These are phyloP conservation scores for Raffaelea arxii DNA, from an alignment of 2,329 filamentous ascomycete genomes.

Conservation along the genomic window DNA sequence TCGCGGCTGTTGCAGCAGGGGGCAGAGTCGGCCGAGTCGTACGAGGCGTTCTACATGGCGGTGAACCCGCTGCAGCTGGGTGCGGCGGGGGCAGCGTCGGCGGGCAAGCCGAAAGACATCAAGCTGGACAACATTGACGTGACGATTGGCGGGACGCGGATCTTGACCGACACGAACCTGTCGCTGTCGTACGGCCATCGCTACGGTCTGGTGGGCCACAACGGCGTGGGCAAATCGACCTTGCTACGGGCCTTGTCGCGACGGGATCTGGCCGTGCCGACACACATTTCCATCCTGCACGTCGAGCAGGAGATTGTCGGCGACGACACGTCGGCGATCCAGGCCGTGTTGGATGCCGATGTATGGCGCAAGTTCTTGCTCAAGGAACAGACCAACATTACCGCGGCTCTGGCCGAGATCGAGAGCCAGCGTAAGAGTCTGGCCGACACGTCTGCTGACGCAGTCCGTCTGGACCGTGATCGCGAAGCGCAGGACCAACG, in stretches of 20 bases:
- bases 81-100: slow-evolving; percentile 50
- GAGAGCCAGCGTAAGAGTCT: slow-evolving; percentile 68
- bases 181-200: slow-evolving; percentile 86
- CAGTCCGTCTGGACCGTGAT: slow-evolving; percentile 72
- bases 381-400: slow-evolving; percentile 81
- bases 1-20: slow-evolving; percentile 78
- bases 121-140: slow-evolving; percentile 96
- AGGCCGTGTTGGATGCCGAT: slow-evolving; percentile 93
- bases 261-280: slow-evolving; percentile 89
- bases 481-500: slow-evolving; percentile 86
- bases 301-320: slow-evolving; percentile 97
- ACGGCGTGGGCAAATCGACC: slow-evolving; percentile 95
- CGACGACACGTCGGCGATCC: slow-evolving; percentile 88
- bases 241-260: slow-evolving; percentile 82
- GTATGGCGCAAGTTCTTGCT: slow-evolving; percentile 97
- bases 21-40: slow-evolving; percentile 77
- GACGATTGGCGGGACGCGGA: slow-evolving; percentile 78
- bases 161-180: slow-evolving; percentile 81
- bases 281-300: slow-evolving; percentile 96
- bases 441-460: slow-evolving; percentile 88
- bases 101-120: slow-evolving; percentile 95
- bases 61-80: slow-evolving; percentile 94
- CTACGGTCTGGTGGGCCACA: slow-evolving; percentile 93
- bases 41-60: slow-evolving; percentile 99
- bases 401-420: slow-evolving; percentile 61